Evolutionary conservation across 805 yeast species (phyloP).

Genomic region (Wickerhamiella sergipiensis): DNA sequence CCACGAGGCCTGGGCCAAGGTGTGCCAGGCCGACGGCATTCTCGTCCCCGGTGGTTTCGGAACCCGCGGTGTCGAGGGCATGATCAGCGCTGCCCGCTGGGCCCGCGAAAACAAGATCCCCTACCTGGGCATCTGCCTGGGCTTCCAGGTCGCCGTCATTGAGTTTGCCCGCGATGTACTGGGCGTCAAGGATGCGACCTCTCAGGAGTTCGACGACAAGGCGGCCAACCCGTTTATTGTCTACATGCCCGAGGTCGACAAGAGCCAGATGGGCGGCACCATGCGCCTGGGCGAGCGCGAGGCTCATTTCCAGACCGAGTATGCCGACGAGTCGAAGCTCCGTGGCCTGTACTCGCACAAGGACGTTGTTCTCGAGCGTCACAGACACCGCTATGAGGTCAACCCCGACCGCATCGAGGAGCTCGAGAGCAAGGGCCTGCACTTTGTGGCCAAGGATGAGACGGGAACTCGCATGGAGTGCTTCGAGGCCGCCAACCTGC

Average conservation of each 20-base stretch:
- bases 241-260: conserved; percentile 97
- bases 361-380: conserved; percentile 72
- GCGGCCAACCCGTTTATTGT: conserved; percentile 62
- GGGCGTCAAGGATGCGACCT: conserved; percentile 53
- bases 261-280: conserved; percentile 92
- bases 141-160: conserved; percentile 92
- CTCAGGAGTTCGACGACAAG: conserved; percentile 68
- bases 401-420: conserved; percentile 66
- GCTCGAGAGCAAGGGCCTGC: conserved; percentile 67
- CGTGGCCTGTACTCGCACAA: conserved; percentile 67
- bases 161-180: conserved; percentile 77
- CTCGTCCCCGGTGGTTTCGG: conserved; percentile 99
- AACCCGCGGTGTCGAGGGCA: conserved; percentile 93
- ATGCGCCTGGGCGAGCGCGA: conserved; percentile 96
- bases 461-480: conserved; percentile 86
- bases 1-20: conserved; percentile 90
- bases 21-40: conserved; percentile 91
- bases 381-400: conserved; percentile 96
- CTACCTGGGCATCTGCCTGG: conserved; percentile 91
- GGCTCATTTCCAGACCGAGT: conserved; percentile 58
- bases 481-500: conserved; percentile 73
- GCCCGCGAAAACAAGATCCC: conserved; percentile 96
- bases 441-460: conserved; percentile 90
- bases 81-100: conserved; percentile 93
- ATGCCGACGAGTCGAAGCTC: conserved; percentile 55